A percentile compares a stretch with the other conserved stretches of the same genome.
Evolutionary conservation across 1,139 yeast species (phyloP).

Genomic region (Candida glucosophila): DNA sequence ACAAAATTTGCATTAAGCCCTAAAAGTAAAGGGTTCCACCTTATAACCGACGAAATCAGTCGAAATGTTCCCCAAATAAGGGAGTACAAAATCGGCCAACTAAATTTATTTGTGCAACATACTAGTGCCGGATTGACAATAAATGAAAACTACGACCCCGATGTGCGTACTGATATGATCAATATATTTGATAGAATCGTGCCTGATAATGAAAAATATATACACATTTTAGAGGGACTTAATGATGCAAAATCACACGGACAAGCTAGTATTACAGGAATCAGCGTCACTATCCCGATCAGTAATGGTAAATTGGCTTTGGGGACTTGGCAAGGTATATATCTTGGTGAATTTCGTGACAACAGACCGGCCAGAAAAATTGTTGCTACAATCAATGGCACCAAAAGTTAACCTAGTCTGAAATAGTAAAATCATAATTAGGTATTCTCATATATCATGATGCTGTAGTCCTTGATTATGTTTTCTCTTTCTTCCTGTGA

Average conservation of each 20-base stretch:
- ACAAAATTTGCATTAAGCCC: conserved; percentile 48
- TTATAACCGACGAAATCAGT: conserved; percentile 60
- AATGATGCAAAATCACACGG: conserved; percentile 84
- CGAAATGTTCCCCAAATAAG: conserved; percentile 50
- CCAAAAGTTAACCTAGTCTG: conserved; percentile 13
- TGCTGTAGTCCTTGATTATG: conserved; percentile 25
- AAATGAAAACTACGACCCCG: conserved; percentile 77
- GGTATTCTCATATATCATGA: conserved; percentile 25
- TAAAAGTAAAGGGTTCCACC: conserved; percentile 59
- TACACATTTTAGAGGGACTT: conserved; percentile 69
- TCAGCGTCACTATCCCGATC: conserved; percentile 59
- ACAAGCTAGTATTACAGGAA: conserved; percentile 59
- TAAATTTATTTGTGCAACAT: conserved; percentile 66
- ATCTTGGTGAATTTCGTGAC: conserved; percentile 64
- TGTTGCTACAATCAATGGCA: conserved; percentile 69
- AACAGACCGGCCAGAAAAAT: conserved; percentile 55
- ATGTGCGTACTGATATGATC: conserved; percentile 63
- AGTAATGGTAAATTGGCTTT: conserved; percentile 56
- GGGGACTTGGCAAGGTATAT: conserved; percentile 85
- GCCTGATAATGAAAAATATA: conserved; percentile 60
- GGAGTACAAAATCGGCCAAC: conserved; percentile 52
- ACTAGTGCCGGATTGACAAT: conserved; percentile 71
- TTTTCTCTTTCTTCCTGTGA: conserved; percentile 15
- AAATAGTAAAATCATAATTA: too few species aligned
- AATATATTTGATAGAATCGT: conserved; percentile 54